These are phyloP conservation scores for Cladorrhinum samala DNA, from an alignment of 495 filamentous ascomycete genomes.

Conservation along the genomic window DNA sequence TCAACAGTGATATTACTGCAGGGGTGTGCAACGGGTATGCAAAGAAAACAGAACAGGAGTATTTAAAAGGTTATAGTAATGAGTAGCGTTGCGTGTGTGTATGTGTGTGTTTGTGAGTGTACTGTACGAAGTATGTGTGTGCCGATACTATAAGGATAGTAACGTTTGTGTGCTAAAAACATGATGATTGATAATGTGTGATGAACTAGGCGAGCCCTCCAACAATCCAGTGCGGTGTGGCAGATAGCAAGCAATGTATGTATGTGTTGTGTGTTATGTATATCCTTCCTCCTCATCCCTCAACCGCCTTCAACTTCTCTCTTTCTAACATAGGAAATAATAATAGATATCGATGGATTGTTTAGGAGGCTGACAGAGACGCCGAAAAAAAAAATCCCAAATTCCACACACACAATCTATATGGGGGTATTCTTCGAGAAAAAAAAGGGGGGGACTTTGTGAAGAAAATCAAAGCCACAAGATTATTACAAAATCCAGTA, in stretches of 20 bases:
- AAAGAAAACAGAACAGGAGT: too few relatives aligned
- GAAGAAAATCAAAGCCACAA: neutral
- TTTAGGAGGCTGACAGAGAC: neutral
- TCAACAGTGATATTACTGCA: too few relatives aligned
- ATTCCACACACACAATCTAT: slow-evolving; percentile 6
- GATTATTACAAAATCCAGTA: neutral
- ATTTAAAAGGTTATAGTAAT: too few relatives aligned
- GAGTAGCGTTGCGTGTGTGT: too few relatives aligned
- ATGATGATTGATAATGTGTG: neutral
- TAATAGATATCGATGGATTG: slow-evolving; percentile 1
- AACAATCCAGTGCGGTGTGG: neutral
- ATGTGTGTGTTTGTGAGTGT: too few relatives aligned
- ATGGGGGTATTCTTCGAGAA: slow-evolving; percentile 4
- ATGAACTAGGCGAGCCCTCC: neutral
- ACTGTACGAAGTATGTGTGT: too few relatives aligned
- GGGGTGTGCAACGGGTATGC: too few relatives aligned
- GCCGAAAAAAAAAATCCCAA: slow-evolving; percentile 5
- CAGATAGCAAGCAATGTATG: neutral
- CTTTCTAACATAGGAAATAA: slow-evolving; percentile 2
- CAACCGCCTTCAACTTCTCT: neutral
- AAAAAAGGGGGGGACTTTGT: neutral
- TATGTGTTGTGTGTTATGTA: neutral
- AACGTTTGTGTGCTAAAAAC: neutral
- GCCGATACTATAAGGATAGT: too few relatives aligned
- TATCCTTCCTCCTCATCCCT: neutral